Base-by-base conservation (phyloP, 2,329 filamentous ascomycete species). In the Amesomyces nigricolor region DNA sequence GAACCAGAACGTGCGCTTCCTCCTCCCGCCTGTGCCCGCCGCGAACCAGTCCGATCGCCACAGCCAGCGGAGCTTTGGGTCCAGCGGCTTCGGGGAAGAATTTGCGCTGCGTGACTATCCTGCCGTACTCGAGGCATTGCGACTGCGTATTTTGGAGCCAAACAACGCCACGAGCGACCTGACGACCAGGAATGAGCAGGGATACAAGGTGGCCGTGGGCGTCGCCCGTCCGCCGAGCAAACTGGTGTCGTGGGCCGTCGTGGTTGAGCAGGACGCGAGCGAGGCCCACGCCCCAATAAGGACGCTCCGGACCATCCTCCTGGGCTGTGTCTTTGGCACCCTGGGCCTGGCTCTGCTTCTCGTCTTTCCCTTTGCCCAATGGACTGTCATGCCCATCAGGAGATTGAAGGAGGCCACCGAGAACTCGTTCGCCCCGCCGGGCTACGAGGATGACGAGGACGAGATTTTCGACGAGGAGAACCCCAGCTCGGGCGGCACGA, bases 251-350 rank as follows among this genome's bases (percentile, higher is more conserved):
- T 96, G 91, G 91, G 83, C 88, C 5, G 73, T 96, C 3, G 64
- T 95, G 2, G 81, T 96, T 0, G 91, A 96, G 67, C 86, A 94
- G 68, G 76, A 82, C 2, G 82, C 83, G 59, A 68, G 69, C 19
- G 91, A 96, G 70, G 89, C 91, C 0, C 91, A 87, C 72, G 75
- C 77, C 7, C 88, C 91, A 0, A 91, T 96, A 55, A 72, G 76
- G 29, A 84, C 82, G 17, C 75, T 96, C n/a, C 83, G 88, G 17
- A 85, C 86, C 47, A 89, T 96, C 49, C 79, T 96, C 1, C 71
- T 96, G 2, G 89, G 83, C 5, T 95, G 89, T 58, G 87, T 95
- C 0, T 95, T 96, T 67, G 89, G 87, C 1, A 92, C 90, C 0
- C 79, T 86, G 11, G 91, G 86, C 0, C 76, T 87, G 4, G 80